phyloP scores from a whole-genome alignment of 129 eudicot species.

The Solidago caesia region DNA sequence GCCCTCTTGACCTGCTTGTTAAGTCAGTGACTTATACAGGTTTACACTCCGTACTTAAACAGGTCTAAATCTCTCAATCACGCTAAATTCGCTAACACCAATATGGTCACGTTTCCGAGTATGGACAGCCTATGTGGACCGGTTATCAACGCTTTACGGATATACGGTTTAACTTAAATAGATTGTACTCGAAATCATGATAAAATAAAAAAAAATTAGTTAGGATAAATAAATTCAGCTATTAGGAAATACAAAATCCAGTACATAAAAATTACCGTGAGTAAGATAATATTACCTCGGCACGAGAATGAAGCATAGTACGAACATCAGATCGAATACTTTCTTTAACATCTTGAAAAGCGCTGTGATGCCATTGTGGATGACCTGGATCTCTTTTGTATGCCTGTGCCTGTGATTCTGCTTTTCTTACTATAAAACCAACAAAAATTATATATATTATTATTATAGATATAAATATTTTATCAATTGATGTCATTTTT shows the following conservation, averaged over 20 bases:
- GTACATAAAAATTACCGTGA: background rate
- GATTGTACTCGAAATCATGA: slow-evolving; percentile 10
- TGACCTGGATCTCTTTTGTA: slow-evolving; percentile 95
- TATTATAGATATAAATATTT: slow-evolving; percentile 8
- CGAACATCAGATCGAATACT: slow-evolving; percentile 81
- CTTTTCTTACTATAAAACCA: slow-evolving; percentile 8
- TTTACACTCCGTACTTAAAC: too few relatives aligned
- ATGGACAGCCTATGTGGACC: too few relatives aligned
- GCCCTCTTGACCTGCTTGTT: too few relatives aligned
- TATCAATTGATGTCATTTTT: slow-evolving; percentile 31
- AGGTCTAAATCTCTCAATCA: too few relatives aligned
- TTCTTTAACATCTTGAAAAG: slow-evolving; percentile 83
- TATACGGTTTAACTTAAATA: background rate
- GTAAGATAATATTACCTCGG: slow-evolving; percentile 55
- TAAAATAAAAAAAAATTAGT: background rate
- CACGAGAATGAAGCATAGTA: slow-evolving; percentile 90
- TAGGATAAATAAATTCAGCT: background rate
- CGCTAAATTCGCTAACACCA: too few relatives aligned
- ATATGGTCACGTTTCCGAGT: too few relatives aligned
- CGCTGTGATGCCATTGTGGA: slow-evolving; percentile 99
- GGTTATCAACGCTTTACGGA: too few relatives aligned
- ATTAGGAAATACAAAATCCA: background rate
- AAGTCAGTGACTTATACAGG: too few relatives aligned
- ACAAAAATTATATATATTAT: background rate
- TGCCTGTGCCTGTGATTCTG: slow-evolving; percentile 51